Evolutionary conservation across 257 asterid genomes (phyloP), one percentile per base, ranked within the genome.

Genomic region (Plectranthus barbatus): DNA sequence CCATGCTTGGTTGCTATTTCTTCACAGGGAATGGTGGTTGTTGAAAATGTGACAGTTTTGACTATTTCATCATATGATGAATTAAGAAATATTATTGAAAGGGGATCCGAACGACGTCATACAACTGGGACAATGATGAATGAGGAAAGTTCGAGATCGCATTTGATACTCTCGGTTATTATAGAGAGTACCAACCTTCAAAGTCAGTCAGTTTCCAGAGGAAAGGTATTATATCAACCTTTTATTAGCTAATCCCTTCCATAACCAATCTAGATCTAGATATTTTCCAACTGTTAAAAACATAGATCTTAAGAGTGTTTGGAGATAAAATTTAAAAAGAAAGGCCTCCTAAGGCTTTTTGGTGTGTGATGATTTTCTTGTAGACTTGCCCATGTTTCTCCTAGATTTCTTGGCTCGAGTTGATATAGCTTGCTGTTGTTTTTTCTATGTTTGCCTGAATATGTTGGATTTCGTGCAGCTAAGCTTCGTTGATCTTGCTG

Each of bases 401-500:
- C 31, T 26, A 5, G 5, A 26, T 26, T 26, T 26, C 31, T 26
- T 26, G 31, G 31, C 31, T 26, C 5, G 31, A 26, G 31, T 26
- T 26, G 2, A 23, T 18, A 11, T 12, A 37, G n/a, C 50, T 18
- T 50, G 14, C 13, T 63, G 6, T 9, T 40, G 18, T 34, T 11
- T 36, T 34, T 52, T 12, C 34, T 47, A 39, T 13, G 3, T 62
- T 15, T 29, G 12, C 44, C 31, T 49, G 46, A 14, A 6, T 15
- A 24, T 34, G 56, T 40, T 74, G 37, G 31, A 62, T 17, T 48
- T 65, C 8, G 14, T 75, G 74, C 92, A 93, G 99, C 74, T 93
- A 57, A 93, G 99, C 74, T 93, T 93, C 67, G 99, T 90, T 31
- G 99, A 93, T 80, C 96, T 93, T 66, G 97, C 99, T 64, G 99